Percentiles rank a stretch among this genome's conserved stretches.
phyloP scores from a whole-genome alignment of 768 basidiomycete genomes.

The Podaxis rugospora region DNA sequence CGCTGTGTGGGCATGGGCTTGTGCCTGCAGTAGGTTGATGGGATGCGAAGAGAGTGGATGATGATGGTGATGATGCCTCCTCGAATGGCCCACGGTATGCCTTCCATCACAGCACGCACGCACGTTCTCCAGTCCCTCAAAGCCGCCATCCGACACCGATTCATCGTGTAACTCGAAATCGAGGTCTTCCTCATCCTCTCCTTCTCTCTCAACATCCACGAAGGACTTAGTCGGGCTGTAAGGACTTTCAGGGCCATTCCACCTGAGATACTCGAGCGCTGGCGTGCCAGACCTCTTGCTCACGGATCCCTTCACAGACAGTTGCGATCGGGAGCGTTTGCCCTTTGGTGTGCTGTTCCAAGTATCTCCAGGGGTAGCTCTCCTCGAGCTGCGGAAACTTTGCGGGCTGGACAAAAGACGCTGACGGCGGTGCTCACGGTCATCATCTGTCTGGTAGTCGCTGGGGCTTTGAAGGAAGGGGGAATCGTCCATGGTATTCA shows the following conservation, averaged over 20 bases:
- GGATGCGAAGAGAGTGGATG: constrained; percentile 40
- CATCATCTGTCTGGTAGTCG: constrained; percentile 47
- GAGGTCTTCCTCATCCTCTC: constrained; percentile 42
- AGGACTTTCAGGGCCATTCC: constrained; percentile 71
- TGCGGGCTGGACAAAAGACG: constrained; percentile 55
- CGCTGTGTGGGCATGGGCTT: constrained; percentile 17
- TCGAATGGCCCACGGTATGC: constrained; percentile 74
- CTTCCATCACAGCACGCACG: constrained; percentile 86
- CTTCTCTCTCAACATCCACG: constrained; percentile 43
- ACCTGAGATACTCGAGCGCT: constrained; percentile 85
- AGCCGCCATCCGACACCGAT: constrained; percentile 69
- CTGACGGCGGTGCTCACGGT: constrained; percentile 33
- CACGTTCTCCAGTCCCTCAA: constrained; percentile 93
- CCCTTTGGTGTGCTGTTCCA: constrained; percentile 79
- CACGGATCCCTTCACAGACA: constrained; percentile 69
- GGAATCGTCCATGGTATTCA: constrained; percentile 35
- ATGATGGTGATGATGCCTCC: constrained; percentile 53
- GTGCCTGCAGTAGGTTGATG: constrained; percentile 12
- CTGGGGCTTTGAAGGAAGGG: constrained; percentile 44
- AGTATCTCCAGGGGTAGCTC: constrained; percentile 51
- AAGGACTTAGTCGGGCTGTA: constrained; percentile 73
- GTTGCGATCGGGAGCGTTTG: constrained; percentile 72
- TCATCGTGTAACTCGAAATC: constrained; percentile 85
- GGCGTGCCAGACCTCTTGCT: constrained; percentile 89
- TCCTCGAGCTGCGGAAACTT: constrained; percentile 70